Base-by-base conservation (phyloP, 1,284 basidiomycete genomes). In the Ganoderma multipileum region DNA sequence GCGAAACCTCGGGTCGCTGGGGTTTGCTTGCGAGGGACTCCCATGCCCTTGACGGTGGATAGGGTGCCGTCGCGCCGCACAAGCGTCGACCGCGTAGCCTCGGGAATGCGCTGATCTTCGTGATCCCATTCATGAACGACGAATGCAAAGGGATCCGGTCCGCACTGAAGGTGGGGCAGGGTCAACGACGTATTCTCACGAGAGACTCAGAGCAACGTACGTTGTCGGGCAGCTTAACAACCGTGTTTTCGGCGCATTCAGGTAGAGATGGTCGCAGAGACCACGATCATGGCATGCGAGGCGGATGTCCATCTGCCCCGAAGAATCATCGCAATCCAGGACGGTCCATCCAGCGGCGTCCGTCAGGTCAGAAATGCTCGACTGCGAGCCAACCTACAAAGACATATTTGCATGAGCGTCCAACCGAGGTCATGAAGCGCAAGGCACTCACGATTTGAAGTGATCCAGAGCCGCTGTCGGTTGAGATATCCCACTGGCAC, bases 341-440 rank as follows among this genome's bases (percentile, higher is more conserved):
- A 88, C 85, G 11, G 81, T 76, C 86, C 87, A 88, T 39, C 85
- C 86, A 26, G 83, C 84, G 3, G 84, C 84, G 7, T 75, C 59
- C 0, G 86, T 87, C 60, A 88, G 83, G 73, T 89, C 87, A 3
- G 85, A 82, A 60, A 88, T 85, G 8, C 83, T 78, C 30, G 73
- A 74, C 0, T 76, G 54, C 0, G 82, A 74, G 12, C 85, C 85
- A 16, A 52, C 59, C 63, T 72, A 30, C 2, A 18, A 23, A 39
- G 44, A 30, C 28, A 44, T 16, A 28, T 16, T 26, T 7, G 1
- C 3, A 14, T 33, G 9, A 38, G 83, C 63, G 86, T 84, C 61
- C 77, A 76, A 71, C 86, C 80, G 44, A 44, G 2, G 8, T n/a
- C 58, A 26, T 30, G 23, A 26, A 11, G 12, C 39, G 18, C 20